Evolutionary conservation across 2,329 filamentous ascomycete species (phyloP).

Genomic region (Verruconis gallopava): DNA sequence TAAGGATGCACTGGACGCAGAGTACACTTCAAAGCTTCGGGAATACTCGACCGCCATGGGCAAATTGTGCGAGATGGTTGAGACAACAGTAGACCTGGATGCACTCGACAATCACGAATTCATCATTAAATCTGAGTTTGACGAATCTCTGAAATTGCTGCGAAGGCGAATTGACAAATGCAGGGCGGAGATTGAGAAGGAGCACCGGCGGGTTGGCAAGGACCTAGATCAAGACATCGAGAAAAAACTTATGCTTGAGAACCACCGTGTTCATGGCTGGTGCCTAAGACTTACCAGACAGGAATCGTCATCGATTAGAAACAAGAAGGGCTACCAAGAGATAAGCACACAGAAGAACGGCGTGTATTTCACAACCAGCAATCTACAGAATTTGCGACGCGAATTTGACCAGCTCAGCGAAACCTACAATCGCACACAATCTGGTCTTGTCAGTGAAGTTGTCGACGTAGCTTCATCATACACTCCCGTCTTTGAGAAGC

Average conservation of each 20-base stretch:
- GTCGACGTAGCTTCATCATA: slow-evolving; percentile 90
- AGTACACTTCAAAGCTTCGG: slow-evolving; percentile 62
- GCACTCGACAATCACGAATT: slow-evolving; percentile 95
- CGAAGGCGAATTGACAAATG: slow-evolving; percentile 81
- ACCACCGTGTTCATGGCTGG: slow-evolving; percentile 90
- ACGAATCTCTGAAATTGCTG: slow-evolving; percentile 77
- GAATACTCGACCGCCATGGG: slow-evolving; percentile 65
- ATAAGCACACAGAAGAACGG: slow-evolving; percentile 98
- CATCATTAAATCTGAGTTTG: slow-evolving; percentile 97
- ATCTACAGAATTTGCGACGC: slow-evolving; percentile 64
- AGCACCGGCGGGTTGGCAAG: slow-evolving; percentile 61
- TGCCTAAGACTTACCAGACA: slow-evolving; percentile 83
- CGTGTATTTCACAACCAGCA: slow-evolving; percentile 89
- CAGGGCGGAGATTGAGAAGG: slow-evolving; percentile 66
- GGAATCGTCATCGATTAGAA: slow-evolving; percentile 83
- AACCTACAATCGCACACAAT: slow-evolving; percentile 91
- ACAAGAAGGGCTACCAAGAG: slow-evolving; percentile 81
- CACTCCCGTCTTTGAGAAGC: slow-evolving; percentile 77
- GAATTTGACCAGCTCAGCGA: slow-evolving; percentile 90
- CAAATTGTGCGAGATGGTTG: slow-evolving; percentile 93
- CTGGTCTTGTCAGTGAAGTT: slow-evolving; percentile 80
- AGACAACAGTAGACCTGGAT: slow-evolving; percentile 92
- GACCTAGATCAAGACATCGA: slow-evolving; percentile 88
- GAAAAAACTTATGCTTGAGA: slow-evolving; percentile 97
- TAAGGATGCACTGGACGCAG: slow-evolving; percentile 69